phyloP scores from a whole-genome alignment of 2,329 filamentous ascomycete species.

The Intubia oerlemansii region DNA sequence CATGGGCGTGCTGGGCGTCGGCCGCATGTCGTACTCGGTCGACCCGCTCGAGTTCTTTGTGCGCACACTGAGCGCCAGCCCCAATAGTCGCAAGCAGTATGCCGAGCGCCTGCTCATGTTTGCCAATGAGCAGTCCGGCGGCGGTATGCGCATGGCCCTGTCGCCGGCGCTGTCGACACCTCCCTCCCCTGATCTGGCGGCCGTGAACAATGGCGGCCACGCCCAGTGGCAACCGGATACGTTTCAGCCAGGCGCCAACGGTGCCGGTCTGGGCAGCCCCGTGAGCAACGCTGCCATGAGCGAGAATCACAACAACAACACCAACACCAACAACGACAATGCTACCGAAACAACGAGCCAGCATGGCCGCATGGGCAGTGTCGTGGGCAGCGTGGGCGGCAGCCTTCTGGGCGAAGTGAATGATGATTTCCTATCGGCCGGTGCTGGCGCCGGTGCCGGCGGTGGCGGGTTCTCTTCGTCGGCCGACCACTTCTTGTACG shows the following conservation, averaged over 20 bases:
- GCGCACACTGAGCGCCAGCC: conserved; percentile 20
- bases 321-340: neutral
- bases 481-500: neutral
- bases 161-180: conserved; percentile 11
- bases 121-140: conserved; percentile 18
- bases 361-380: too few relatives aligned
- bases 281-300: too few relatives aligned
- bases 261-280: too few relatives aligned
- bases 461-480: too few relatives aligned
- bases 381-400: neutral
- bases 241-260: too few relatives aligned
- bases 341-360: too few relatives aligned
- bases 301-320: neutral
- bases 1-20: conserved; percentile 13
- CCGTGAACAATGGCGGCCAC: too few relatives aligned
- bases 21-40: conserved; percentile 13
- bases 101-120: conserved; percentile 21
- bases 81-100: conserved; percentile 21
- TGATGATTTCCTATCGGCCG: too few relatives aligned
- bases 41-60: conserved; percentile 24
- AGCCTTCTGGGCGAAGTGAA: too few relatives aligned
- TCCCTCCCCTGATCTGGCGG: too few relatives aligned
- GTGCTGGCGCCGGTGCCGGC: too few relatives aligned
- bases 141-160: conserved; percentile 13
- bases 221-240: too few relatives aligned